phyloP scores from a whole-genome alignment of 192 early-diverging fungal species.

The Entophlyctis luteolus region DNA sequence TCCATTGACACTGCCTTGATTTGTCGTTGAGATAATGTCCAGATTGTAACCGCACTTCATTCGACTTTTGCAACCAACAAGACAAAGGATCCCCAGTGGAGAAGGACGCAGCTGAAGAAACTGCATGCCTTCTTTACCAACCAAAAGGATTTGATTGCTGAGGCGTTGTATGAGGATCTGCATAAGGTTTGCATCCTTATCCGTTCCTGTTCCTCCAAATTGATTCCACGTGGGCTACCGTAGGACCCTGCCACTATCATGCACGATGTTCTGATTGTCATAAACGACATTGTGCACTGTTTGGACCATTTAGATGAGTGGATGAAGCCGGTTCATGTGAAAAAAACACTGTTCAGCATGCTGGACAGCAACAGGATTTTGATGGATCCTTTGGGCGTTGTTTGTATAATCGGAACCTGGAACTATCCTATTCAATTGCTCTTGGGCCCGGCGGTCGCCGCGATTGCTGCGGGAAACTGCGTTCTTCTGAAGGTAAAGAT shows the following conservation, averaged over 20 bases:
- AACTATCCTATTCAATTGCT: slow-evolving; percentile 53
- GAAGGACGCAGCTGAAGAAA: background rate
- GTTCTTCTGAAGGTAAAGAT: slow-evolving; percentile 49
- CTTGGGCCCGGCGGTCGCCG: slow-evolving; percentile 69
- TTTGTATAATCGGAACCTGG: slow-evolving; percentile 54
- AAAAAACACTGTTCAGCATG: background rate
- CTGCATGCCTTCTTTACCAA: background rate
- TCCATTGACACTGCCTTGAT: too few relatives aligned
- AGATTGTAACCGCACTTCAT: background rate
- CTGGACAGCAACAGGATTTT: slow-evolving; percentile 25
- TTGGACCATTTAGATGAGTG: slow-evolving; percentile 41
- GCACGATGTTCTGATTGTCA: slow-evolving; percentile 26
- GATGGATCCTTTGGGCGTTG: slow-evolving; percentile 72
- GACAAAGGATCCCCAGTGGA: background rate
- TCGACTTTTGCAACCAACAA: background rate
- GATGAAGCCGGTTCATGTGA: background rate
- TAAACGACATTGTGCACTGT: slow-evolving; percentile 32
- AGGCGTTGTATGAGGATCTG: background rate
- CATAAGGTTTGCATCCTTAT: background rate
- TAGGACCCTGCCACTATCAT: slow-evolving; percentile 6
- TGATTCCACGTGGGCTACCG: background rate
- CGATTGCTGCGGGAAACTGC: slow-evolving; percentile 90
- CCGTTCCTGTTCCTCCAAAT: background rate
- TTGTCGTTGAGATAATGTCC: too few relatives aligned
- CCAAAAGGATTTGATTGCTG: background rate